Conservation (phyloP, 768 basidiomycete species). For the Suillus subluteus region DNA sequence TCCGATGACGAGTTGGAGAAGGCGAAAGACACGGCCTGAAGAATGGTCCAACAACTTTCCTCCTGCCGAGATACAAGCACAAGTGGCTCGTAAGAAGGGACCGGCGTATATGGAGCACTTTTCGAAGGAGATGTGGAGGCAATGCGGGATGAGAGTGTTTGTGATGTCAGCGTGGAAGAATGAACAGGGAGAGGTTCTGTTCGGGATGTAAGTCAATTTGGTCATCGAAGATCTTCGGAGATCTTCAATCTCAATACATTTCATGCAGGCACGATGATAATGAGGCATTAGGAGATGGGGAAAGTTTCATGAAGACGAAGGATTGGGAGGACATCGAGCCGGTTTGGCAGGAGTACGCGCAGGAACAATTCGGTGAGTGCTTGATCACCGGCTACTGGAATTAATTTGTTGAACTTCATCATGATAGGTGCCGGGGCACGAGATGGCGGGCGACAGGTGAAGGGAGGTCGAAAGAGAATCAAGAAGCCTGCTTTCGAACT, state of each 20-base stretch:
- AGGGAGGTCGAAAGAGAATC: not conserved
- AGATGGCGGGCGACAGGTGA: not conserved
- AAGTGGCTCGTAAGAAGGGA: not conserved
- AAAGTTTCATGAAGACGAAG: not conserved
- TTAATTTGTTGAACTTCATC: rapidly evolving
- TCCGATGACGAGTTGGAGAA: too few species aligned
- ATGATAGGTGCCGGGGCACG: not conserved
- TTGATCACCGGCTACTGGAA: not conserved
- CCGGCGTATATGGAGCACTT: not conserved
- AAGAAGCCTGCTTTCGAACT: not conserved
- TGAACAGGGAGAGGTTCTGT: too few species aligned
- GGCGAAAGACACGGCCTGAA: too few species aligned
- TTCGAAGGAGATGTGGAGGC: not conserved
- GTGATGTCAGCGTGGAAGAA: too few species aligned
- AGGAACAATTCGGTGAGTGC: not conserved
- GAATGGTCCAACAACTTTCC: not conserved
- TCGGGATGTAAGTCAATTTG: not conserved
- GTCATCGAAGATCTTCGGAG: not conserved
- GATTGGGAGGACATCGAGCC: not conserved
- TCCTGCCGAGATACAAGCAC: not conserved
- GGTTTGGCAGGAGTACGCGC: not conserved
- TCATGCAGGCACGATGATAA: not conserved
- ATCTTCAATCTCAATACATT: not conserved
- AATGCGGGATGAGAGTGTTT: too few species aligned
- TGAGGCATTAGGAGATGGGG: not conserved